Conservation (phyloP, 2,329 filamentous ascomycete genomes). For the Myriosclerotinia scirpicola region DNA sequence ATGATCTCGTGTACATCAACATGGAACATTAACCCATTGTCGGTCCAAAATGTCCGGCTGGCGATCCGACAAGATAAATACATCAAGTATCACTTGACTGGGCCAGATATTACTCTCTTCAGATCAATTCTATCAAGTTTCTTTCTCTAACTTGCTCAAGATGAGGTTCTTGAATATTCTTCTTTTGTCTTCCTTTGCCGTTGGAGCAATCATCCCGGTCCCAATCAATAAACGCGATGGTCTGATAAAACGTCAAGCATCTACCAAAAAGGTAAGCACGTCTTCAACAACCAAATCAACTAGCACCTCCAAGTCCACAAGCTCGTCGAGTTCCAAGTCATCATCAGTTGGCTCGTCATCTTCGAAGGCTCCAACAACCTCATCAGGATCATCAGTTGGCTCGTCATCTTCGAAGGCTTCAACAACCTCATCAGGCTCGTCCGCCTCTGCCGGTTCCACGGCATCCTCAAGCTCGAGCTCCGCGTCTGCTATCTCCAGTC, state of each 20-base stretch:
- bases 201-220: constrained; percentile 11
- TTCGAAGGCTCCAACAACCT: neutral
- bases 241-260: constrained; percentile 3
- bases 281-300: neutral
- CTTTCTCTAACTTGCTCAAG: constrained; percentile 22
- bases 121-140: constrained; percentile 20
- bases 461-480: constrained; percentile 14
- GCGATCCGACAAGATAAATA: constrained; percentile 21
- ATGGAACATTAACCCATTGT: neutral
- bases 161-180: constrained; percentile 24
- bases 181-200: constrained; percentile 14
- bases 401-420: neutral
- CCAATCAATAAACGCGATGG: constrained; percentile 15
- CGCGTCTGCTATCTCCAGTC: constrained; percentile 17
- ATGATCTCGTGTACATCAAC: constrained; percentile 12
- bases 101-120: constrained; percentile 17
- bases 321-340: neutral
- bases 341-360: no score
- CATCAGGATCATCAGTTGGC: constrained; percentile 2
- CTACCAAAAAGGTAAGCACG: constrained; percentile 8
- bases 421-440: constrained; percentile 9
- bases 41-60: neutral
- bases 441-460: neutral
- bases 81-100: constrained; percentile 15
- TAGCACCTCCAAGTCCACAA: neutral